Evolutionary conservation across 257 asterid genomes (phyloP).

Genomic region (Scutellaria barbata): DNA sequence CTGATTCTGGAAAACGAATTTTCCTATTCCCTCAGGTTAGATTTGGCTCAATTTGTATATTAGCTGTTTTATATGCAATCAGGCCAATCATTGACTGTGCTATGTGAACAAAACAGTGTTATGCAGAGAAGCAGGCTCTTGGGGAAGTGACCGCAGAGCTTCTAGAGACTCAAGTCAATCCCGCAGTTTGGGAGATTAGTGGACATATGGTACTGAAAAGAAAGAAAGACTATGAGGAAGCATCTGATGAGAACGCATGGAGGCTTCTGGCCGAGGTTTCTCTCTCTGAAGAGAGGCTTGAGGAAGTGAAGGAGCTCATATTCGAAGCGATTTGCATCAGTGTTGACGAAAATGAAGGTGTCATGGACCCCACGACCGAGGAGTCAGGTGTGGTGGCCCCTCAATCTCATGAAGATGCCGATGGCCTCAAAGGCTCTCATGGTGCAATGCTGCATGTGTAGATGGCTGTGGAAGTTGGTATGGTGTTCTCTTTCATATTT

Average conservation of each 20-base stretch:
- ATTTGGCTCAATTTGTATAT: neutral
- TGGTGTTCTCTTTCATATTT: conserved; percentile 31
- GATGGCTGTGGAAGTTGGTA: conserved; percentile 16
- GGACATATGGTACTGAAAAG: conserved; percentile 92
- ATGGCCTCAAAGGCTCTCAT: conserved; percentile 57
- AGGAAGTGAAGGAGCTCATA: conserved; percentile 80
- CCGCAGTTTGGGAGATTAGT: conserved; percentile 95
- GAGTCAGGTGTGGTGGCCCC: conserved; percentile 43
- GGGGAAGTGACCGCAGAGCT: conserved; percentile 84
- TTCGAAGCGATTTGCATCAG: conserved; percentile 59
- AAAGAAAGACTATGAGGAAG: conserved; percentile 80
- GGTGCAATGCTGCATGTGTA: conserved; percentile 67
- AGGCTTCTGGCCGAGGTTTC: conserved; percentile 92
- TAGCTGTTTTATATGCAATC: neutral
- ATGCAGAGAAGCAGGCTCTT: conserved; percentile 92
- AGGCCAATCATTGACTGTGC: neutral
- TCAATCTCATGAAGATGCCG: conserved; percentile 61
- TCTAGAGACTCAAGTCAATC: conserved; percentile 90
- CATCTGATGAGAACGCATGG: conserved; percentile 83
- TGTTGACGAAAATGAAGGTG: conserved; percentile 28
- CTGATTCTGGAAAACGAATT: conserved; percentile 77
- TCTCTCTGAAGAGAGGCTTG: conserved; percentile 77
- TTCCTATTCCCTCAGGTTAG: conserved; percentile 90
- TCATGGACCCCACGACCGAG: conserved; percentile 31
- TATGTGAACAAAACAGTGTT: conserved; percentile 64